phyloP scores from a whole-genome alignment of 106 monocot genomes.

The Acorus gramineus region DNA sequence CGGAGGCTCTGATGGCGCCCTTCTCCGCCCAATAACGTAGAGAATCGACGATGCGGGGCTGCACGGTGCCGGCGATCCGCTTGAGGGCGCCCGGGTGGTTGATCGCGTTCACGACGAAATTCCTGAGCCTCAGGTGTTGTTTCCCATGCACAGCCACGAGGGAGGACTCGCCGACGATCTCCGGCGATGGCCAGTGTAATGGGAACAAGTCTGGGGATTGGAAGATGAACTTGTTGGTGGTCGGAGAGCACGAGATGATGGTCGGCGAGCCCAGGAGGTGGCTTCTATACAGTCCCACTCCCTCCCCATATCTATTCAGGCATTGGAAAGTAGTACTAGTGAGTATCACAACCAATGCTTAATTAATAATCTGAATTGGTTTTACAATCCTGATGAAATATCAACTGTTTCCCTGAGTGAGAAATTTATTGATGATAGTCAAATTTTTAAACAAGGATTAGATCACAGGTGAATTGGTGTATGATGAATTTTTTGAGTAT shows the following conservation, averaged over 20 bases:
- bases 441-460: no score
- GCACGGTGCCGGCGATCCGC: constrained; percentile 6
- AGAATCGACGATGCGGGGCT: constrained; percentile 9
- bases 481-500: no score
- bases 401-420: no score
- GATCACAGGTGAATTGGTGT: no score
- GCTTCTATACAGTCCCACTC: constrained; percentile 7
- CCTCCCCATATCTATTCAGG: not conserved
- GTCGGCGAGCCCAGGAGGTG: constrained; percentile 12
- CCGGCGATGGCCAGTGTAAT: constrained; percentile 6
- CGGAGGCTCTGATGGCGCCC: constrained; percentile 14
- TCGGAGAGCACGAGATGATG: constrained; percentile 20
- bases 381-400: no score
- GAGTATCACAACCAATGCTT: no score
- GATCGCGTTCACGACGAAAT: constrained; percentile 10
- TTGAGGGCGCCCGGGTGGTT: constrained; percentile 9
- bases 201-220: constrained; percentile 1
- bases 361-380: no score
- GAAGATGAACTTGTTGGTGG: constrained; percentile 19
- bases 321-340: no score
- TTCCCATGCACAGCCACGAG: constrained; percentile 9
- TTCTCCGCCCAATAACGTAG: constrained; percentile 14
- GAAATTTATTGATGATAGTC: no score
- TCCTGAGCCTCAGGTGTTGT: constrained; percentile 11
- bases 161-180: constrained; percentile 9